phyloP scores from a whole-genome alignment of 495 filamentous ascomycete genomes.

The Hypoxylon lienhwacheense region DNA sequence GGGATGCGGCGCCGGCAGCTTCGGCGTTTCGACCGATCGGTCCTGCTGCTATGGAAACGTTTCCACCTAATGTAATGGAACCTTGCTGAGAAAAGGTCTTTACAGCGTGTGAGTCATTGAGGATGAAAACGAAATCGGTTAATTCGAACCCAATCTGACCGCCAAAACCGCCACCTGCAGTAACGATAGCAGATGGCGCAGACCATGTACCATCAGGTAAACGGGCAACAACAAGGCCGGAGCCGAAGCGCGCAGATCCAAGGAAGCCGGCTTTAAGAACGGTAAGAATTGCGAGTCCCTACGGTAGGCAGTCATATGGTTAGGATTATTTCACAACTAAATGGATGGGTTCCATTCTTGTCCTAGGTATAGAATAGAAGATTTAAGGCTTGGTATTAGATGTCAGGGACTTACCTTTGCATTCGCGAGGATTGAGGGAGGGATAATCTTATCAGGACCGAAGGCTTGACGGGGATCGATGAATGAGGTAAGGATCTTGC shows the following conservation, averaged over 20 bases:
- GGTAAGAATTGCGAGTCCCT: conserved; percentile 94
- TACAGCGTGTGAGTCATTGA: conserved; percentile 90
- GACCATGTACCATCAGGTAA: conserved; percentile 92
- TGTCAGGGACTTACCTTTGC: conserved; percentile 90
- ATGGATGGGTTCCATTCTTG: too few species aligned
- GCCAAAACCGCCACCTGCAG: conserved; percentile 89
- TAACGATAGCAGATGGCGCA: conserved; percentile 88
- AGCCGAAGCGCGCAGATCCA: conserved; percentile 88
- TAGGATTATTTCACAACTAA: too few species aligned
- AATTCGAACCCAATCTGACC: conserved; percentile 97
- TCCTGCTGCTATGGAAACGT: conserved; percentile 93
- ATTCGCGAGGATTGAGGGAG: conserved; percentile 81
- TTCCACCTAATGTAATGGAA: conserved; percentile 88
- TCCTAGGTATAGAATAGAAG: too few species aligned
- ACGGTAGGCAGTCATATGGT: too few species aligned
- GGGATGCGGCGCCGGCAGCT: conserved; percentile 89
- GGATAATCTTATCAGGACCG: conserved; percentile 96
- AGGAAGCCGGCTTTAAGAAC: conserved; percentile 96
- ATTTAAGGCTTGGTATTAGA: too few species aligned
- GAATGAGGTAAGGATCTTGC: conserved; percentile 92
- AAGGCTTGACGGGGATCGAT: conserved; percentile 93
- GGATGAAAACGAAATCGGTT: conserved; percentile 98
- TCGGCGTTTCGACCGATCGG: conserved; percentile 94
- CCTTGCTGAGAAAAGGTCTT: conserved; percentile 93
- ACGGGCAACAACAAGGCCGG: conserved; percentile 89